Conservation (phyloP, 2,329 filamentous ascomycete genomes). For the Scortechinia acanthostroma region DNA sequence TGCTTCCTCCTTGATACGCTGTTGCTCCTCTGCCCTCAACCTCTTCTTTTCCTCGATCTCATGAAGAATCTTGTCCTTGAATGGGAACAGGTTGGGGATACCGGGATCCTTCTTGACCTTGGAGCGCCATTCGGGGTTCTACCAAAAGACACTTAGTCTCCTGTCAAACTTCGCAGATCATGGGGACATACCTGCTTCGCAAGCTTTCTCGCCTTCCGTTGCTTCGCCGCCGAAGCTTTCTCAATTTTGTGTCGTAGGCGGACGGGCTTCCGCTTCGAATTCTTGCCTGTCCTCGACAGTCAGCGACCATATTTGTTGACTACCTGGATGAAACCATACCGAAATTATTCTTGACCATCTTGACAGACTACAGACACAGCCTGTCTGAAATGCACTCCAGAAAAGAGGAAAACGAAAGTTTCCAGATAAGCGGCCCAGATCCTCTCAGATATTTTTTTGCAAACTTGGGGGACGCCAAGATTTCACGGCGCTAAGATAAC, state of each 20-base stretch:
- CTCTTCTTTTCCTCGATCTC: slow-evolving; percentile 87
- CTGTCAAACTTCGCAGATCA: neutral
- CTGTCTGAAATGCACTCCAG: too few species aligned
- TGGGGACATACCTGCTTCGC: slow-evolving; percentile 51
- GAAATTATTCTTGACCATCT: too few species aligned
- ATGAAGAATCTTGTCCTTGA: slow-evolving; percentile 89
- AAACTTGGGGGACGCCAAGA: too few species aligned
- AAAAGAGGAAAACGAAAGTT: too few species aligned
- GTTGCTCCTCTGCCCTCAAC: slow-evolving; percentile 73
- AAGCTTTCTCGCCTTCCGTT: slow-evolving; percentile 79
- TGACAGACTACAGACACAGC: too few species aligned
- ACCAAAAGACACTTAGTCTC: neutral
- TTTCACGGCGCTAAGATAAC: neutral
- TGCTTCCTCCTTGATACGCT: slow-evolving; percentile 64
- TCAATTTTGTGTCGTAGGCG: slow-evolving; percentile 92
- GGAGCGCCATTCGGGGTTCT: slow-evolving; percentile 94
- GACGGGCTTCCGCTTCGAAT: slow-evolving; percentile 84
- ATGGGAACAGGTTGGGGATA: slow-evolving; percentile 94
- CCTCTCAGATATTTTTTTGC: too few species aligned
- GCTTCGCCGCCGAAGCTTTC: slow-evolving; percentile 83
- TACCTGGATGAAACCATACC: too few species aligned
- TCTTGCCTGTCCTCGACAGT: slow-evolving; percentile 59
- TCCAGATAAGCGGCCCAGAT: too few species aligned
- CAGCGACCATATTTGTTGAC: too few species aligned
- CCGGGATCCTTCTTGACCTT: slow-evolving; percentile 96